Conservation (phyloP, 208 protist species). For the Trichomonas gallinae region DNA sequence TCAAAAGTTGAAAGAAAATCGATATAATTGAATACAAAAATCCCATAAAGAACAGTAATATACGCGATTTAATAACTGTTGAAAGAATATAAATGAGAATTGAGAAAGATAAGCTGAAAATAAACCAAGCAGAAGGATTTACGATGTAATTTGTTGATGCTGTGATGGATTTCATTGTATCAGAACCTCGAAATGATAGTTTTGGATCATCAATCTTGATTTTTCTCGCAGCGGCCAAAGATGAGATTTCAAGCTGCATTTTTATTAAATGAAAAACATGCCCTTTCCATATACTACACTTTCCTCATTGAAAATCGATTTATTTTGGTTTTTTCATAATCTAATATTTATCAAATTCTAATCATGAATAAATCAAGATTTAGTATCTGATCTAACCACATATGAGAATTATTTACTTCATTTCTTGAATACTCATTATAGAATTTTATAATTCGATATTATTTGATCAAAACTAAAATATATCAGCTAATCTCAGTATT, state of each 20-base stretch:
- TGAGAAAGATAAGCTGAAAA: not conserved
- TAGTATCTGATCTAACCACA: too few species aligned
- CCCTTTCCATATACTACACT: too few species aligned
- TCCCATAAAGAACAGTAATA: not conserved
- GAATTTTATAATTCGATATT: too few species aligned
- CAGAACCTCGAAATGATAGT: not conserved
- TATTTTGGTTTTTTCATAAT: too few species aligned
- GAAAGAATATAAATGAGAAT: not conserved
- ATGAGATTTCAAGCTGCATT: not conserved
- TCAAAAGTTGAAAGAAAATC: not conserved
- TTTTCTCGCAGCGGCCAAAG: not conserved
- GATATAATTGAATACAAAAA: not conserved
- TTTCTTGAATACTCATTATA: too few species aligned
- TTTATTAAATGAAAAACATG: too few species aligned
- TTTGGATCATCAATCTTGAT: not conserved
- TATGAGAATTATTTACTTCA: too few species aligned
- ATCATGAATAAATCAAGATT: too few species aligned
- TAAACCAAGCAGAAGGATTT: not conserved
- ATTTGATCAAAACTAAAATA: too few species aligned
- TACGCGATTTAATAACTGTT: not conserved
- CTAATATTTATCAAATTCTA: too few species aligned
- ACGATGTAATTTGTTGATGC: not conserved
- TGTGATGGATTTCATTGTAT: not conserved
- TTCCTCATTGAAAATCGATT: too few species aligned
- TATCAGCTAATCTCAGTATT: too few species aligned